Conservation (phyloP, 2,329 filamentous ascomycete genomes). For the Monosporascus sp. region DNA sequence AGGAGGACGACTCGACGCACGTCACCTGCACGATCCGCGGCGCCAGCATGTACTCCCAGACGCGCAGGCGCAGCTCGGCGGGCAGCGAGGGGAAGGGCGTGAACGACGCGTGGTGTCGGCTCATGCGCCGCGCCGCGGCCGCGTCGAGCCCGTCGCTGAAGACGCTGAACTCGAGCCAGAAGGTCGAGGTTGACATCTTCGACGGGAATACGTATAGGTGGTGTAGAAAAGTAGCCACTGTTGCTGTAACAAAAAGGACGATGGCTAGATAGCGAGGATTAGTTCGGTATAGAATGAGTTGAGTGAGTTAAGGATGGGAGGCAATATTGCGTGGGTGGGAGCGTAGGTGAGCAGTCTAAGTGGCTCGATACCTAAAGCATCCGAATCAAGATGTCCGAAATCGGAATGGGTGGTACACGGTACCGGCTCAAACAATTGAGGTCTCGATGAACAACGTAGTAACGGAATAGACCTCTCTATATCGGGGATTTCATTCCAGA, state of each 20-base stretch:
- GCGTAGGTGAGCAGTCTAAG: too few relatives aligned
- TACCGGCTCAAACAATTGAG: too few relatives aligned
- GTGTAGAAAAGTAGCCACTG: background rate
- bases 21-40: slow-evolving; percentile 40
- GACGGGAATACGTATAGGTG: background rate
- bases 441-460: too few relatives aligned
- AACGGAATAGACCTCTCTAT: too few relatives aligned
- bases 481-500: too few relatives aligned
- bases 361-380: too few relatives aligned
- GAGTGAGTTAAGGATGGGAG: too few relatives aligned
- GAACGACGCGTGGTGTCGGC: slow-evolving; percentile 9
- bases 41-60: slow-evolving; percentile 40
- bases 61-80: slow-evolving; percentile 40
- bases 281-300: too few relatives aligned
- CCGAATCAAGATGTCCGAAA: too few relatives aligned
- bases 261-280: background rate
- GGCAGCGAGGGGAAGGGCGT: slow-evolving; percentile 35
- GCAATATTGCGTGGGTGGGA: too few relatives aligned
- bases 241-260: background rate
- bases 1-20: slow-evolving; percentile 30
- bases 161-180: slow-evolving; percentile 42
- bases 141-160: slow-evolving; percentile 35
- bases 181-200: slow-evolving; percentile 10
- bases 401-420: too few relatives aligned
- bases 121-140: slow-evolving; percentile 6